A percentile compares a stretch with the other conserved stretches of the same genome.
Evolutionary conservation across 176 grass and related monocot species (phyloP).

Genomic region (Ensete glaucum): DNA sequence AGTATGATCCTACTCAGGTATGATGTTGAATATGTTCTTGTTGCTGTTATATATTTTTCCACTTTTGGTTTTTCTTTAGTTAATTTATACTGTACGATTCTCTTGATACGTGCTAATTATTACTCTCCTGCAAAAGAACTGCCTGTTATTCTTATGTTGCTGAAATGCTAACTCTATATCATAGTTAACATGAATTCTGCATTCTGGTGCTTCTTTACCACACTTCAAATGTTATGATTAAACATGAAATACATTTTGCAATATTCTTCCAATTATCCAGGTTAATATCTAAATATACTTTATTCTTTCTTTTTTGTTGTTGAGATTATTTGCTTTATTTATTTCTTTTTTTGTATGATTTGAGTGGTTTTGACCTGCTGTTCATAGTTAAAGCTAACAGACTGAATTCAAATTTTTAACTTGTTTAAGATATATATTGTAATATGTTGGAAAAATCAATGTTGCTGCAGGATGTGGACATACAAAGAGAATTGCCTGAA

Average conservation of each 20-base stretch:
- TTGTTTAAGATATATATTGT: background rate
- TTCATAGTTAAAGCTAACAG: slow-evolving; percentile 1
- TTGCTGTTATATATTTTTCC: background rate
- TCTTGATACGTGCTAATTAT: background rate
- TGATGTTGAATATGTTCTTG: background rate
- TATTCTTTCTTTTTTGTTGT: no score
- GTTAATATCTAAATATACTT: no score
- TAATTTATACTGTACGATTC: background rate
- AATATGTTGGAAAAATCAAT: background rate
- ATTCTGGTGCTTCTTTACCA: background rate
- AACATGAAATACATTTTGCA: no score
- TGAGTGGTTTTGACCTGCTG: no score
- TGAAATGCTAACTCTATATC: no score
- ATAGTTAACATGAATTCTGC: no score
- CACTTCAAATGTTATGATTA: background rate
- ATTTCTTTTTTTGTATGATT: no score
- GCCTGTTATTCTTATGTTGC: background rate
- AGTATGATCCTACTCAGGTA: slow-evolving; percentile 71
- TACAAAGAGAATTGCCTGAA: slow-evolving; percentile 59
- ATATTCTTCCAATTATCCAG: no score
- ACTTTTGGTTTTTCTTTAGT: background rate
- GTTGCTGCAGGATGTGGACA: slow-evolving; percentile 49
- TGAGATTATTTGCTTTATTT: no score
- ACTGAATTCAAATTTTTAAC: background rate
- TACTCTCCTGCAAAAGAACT: background rate